Evolutionary conservation across 1,284 basidiomycete genomes (phyloP), one percentile per base, ranked within the genome.

Genomic region (Austroboletus niveus): DNA sequence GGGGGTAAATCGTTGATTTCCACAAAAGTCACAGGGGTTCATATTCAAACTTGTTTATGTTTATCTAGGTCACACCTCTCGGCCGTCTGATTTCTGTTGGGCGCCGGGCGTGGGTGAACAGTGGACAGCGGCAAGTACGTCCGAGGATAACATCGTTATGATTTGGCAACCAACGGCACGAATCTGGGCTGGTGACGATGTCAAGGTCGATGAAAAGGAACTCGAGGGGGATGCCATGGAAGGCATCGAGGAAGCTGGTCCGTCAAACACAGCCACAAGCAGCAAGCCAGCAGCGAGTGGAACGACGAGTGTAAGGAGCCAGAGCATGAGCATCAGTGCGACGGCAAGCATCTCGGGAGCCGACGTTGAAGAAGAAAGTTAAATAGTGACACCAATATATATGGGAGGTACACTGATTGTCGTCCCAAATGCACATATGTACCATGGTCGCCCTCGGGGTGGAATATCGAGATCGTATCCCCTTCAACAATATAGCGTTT

Each of bases 121-220:
- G 53, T 93, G 90, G 89, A 91, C 85, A 2, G 75, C 85, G 1
- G 75, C 84, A 17, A 91, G 82, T 57, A 82, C 86, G 7, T 92
- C 89, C 0, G 92, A 94, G 66, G 92, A 94, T 65, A 94, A 94
- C 57, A 80, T 94, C 34, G 78, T 89, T 36, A 92, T 92, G 87
- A 80, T 92, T 6, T 94, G 91, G 91, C 87, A 90, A 62, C 91
- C 92, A 11, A 91, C 88, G 14, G 88, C 88, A 78, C 85, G 88
- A 6, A 82, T 94, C 32, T 92, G 89, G 88, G 89, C 89, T 1
- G 87, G 87, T 7, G 89, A 92, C 53, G 87, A 86, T 56, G 80
- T 90, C 47, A 86, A 81, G 63, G 76, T 91, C 39, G 85, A 90
- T 51, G 85, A 86, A 59, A 83, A 81, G 60, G 89, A 92, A 64